These are phyloP conservation scores for Musa itinerans DNA, from an alignment of 176 grass and related monocot genomes.

Conservation along the genomic window DNA sequence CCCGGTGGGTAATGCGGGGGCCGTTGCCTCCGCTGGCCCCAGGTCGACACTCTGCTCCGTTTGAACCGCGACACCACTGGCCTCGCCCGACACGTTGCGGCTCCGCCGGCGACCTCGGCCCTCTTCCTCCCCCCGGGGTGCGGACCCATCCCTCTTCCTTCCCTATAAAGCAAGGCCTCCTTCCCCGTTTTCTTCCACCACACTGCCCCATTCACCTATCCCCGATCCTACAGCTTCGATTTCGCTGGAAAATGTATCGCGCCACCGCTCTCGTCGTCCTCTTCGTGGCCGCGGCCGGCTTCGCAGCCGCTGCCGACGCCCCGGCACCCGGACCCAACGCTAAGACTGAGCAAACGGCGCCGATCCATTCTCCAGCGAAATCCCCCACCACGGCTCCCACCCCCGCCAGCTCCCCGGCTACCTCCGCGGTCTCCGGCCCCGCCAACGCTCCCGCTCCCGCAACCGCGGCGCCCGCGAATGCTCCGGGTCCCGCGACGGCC, in stretches of 20 bases:
- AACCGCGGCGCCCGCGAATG: neutral
- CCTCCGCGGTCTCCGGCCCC: conserved; percentile 20
- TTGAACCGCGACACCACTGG: neutral
- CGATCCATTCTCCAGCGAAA: conserved; percentile 35
- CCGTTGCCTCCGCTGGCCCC: no score
- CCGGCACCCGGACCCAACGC: neutral
- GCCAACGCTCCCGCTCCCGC: conserved; percentile 39
- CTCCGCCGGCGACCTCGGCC: neutral
- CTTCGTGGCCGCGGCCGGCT: conserved; percentile 12
- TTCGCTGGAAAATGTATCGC: neutral
- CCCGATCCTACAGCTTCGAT: neutral
- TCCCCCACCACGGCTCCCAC: conserved; percentile 33
- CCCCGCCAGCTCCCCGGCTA: conserved; percentile 35
- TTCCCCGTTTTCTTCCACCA: neutral
- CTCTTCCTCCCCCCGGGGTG: neutral
- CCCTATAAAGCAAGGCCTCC: neutral
- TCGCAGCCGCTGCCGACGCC: conserved; percentile 16
- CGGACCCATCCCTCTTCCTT: neutral
- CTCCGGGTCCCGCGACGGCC: neutral
- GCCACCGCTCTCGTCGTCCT: neutral
- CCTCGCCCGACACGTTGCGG: no score
- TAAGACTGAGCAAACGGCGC: conserved; percentile 18
- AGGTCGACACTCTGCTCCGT: neutral
- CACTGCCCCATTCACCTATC: neutral
- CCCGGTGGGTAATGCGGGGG: no score